A percentile compares a stretch with the other conserved stretches of the same genome.
Conservation (phyloP, 176 grass and related monocot species). For the maize (Zea mays) region DNA sequence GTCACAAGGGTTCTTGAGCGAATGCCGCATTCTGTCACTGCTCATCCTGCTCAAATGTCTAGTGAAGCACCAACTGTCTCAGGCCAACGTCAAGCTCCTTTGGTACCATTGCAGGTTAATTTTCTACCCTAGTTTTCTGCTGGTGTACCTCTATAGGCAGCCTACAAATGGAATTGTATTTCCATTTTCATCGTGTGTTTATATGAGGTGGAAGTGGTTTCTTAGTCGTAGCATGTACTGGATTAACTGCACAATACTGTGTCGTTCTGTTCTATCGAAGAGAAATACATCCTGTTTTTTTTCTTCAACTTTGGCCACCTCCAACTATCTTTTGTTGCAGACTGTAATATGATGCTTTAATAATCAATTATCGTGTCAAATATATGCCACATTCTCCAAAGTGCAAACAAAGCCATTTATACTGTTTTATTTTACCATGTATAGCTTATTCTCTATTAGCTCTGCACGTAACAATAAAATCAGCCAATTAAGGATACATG, state of each 20-base stretch:
- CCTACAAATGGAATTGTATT: constrained; percentile 7
- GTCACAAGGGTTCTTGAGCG: constrained; percentile 92
- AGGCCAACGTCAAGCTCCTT: constrained; percentile 46
- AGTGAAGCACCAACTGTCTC: constrained; percentile 25
- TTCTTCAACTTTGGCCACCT: background rate
- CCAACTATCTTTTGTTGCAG: background rate
- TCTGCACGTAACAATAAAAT: background rate
- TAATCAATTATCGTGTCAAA: constrained; percentile 10
- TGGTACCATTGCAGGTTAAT: constrained; percentile 68
- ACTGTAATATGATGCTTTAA: background rate
- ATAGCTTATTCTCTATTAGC: constrained; percentile 6
- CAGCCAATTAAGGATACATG: background rate
- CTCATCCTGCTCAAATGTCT: constrained; percentile 21
- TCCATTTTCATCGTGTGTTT: background rate
- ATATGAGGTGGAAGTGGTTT: background rate
- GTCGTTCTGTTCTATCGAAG: background rate
- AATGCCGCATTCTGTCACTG: constrained; percentile 46
- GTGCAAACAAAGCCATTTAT: constrained; percentile 2
- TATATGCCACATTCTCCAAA: background rate
- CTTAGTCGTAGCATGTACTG: constrained; percentile 4
- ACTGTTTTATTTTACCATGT: background rate
- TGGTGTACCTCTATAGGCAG: background rate
- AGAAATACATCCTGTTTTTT: background rate
- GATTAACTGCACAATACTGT: background rate
- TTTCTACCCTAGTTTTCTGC: constrained; percentile 32